A percentile compares a stretch with the other conserved stretches of the same genome.
These are phyloP conservation scores for Cocos nucifera DNA, from an alignment of 176 grass and related monocot species.

Conservation along the genomic window DNA sequence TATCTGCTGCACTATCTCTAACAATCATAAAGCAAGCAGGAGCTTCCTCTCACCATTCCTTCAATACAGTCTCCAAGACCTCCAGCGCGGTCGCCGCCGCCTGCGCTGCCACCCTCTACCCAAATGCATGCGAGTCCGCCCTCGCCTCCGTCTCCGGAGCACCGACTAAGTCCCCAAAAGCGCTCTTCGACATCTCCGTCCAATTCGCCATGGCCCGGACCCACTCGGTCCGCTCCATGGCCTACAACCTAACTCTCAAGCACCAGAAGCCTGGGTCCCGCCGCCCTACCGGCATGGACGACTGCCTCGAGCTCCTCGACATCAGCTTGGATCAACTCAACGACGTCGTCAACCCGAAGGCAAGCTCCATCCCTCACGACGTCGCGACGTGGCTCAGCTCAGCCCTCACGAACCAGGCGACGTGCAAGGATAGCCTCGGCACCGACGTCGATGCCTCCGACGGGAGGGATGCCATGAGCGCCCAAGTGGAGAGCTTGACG, in stretches of 20 bases:
- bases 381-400: slow-evolving; percentile 79
- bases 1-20: background rate
- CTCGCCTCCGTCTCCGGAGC: slow-evolving; percentile 28
- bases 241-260: slow-evolving; percentile 36
- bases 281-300: slow-evolving; percentile 22
- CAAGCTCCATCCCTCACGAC: slow-evolving; percentile 21
- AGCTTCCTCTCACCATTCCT: background rate
- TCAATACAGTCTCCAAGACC: background rate
- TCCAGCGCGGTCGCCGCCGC: slow-evolving; percentile 14
- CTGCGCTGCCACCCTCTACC: slow-evolving; percentile 55
- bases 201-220: slow-evolving; percentile 54
- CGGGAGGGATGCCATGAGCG: slow-evolving; percentile 21
- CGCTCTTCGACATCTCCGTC: slow-evolving; percentile 54
- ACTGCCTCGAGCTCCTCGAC: slow-evolving; percentile 76
- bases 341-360: slow-evolving; percentile 20
- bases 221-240: slow-evolving; percentile 36
- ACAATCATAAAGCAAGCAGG: background rate
- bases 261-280: background rate
- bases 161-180: background rate
- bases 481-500: slow-evolving; percentile 29
- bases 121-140: slow-evolving; percentile 38
- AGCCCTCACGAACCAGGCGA: slow-evolving; percentile 83
- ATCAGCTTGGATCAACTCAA: slow-evolving; percentile 46
- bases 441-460: slow-evolving; percentile 5
- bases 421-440: slow-evolving; percentile 61